Conservation (phyloP, 352 stramenopile genomes). For the Plasmopara halstedii region DNA sequence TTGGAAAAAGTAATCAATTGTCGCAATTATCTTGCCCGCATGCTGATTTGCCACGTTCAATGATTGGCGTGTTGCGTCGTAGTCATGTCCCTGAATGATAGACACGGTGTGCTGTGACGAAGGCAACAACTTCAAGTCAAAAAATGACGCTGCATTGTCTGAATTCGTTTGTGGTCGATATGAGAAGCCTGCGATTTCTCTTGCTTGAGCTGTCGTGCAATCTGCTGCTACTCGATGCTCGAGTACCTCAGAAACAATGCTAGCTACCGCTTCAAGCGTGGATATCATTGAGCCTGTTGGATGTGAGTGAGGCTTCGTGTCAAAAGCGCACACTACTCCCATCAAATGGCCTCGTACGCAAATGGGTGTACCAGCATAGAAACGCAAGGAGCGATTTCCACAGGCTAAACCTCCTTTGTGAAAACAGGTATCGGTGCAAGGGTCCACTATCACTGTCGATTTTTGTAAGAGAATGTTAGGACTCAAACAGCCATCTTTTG, state of each 20-base stretch:
- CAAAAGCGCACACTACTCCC: conserved; percentile 58
- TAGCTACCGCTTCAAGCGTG: conserved; percentile 66
- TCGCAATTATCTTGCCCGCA: conserved; percentile 43
- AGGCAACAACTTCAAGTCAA: conserved; percentile 22
- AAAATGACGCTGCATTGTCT: conserved; percentile 18
- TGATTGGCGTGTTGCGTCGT: conserved; percentile 1
- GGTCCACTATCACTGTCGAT: conserved; percentile 64
- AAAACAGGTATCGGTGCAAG: conserved; percentile 59
- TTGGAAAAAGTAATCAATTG: conserved; percentile 59
- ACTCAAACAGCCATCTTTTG: conserved; percentile 54
- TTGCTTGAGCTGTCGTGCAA: conserved; percentile 1
- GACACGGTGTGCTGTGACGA: conserved; percentile 9
- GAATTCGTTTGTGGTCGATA: conserved; percentile 1
- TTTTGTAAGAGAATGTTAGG: conserved; percentile 32
- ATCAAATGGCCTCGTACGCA: conserved; percentile 51
- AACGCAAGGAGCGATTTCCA: conserved; percentile 39
- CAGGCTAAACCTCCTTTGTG: conserved; percentile 43
- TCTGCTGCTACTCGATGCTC: conserved; percentile 46
- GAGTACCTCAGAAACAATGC: conserved; percentile 76
- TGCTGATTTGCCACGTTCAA: conserved; percentile 43
- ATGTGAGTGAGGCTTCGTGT: conserved; percentile 35
- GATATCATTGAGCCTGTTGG: conserved; percentile 53
- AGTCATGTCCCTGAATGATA: conserved; percentile 1
- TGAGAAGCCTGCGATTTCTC: neutral
- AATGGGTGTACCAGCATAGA: conserved; percentile 57